These are phyloP conservation scores for Rhizophora mangle DNA, from an alignment of 345 rosid genomes.

Conservation along the genomic window DNA sequence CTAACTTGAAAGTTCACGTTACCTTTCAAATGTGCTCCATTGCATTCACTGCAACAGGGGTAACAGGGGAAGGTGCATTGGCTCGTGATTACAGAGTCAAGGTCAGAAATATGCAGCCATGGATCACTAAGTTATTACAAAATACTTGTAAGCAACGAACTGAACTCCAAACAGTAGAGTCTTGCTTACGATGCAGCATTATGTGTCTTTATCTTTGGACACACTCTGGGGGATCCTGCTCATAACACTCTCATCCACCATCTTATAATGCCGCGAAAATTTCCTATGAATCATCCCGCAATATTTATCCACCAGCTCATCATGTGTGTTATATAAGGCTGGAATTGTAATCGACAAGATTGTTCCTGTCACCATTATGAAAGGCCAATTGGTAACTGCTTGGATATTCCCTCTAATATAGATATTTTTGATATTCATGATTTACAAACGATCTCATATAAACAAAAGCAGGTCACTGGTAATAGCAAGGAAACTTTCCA, in stretches of 20 bases:
- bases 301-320: conserved; percentile 60
- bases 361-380: conserved; percentile 53
- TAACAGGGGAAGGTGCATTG: too few relatives aligned
- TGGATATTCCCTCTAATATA: neutral
- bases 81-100: too few relatives aligned
- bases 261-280: conserved; percentile 64
- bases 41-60: too few relatives aligned
- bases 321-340: conserved; percentile 69
- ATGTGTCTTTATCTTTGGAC: conserved; percentile 63
- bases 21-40: too few relatives aligned
- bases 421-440: neutral
- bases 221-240: conserved; percentile 64
- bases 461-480: neutral
- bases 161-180: too few relatives aligned
- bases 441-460: neutral
- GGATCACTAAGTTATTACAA: too few relatives aligned
- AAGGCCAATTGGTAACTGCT: conserved; percentile 7
- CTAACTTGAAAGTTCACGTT: too few relatives aligned
- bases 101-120: too few relatives aligned
- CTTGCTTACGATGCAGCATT: neutral
- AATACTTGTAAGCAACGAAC: too few relatives aligned
- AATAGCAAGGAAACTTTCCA: neutral
- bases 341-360: conserved; percentile 73
- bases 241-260: conserved; percentile 70
- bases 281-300: conserved; percentile 63